These are phyloP conservation scores for Lindgomyces ingoldianus DNA, from an alignment of 495 filamentous ascomycete species.

Conservation along the genomic window DNA sequence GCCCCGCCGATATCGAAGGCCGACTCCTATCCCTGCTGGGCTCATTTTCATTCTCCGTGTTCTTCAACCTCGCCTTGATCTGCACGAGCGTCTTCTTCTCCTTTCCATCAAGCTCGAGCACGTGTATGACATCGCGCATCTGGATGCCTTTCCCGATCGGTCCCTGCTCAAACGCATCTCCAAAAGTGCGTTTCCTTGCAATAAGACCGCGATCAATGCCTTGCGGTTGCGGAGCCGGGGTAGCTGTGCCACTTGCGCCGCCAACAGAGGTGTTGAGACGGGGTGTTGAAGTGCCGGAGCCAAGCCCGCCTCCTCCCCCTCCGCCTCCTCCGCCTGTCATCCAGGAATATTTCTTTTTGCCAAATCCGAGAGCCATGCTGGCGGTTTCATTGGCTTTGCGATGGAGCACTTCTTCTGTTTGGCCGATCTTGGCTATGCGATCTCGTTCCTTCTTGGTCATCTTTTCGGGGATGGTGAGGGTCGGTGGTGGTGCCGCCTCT, in stretches of 20 bases:
- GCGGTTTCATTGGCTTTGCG: constrained; percentile 44
- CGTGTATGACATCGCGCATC: constrained; percentile 65
- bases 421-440: constrained; percentile 55
- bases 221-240: constrained; percentile 2
- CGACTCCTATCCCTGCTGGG: background rate
- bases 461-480: constrained; percentile 38
- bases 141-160: constrained; percentile 66
- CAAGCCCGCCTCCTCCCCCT: constrained; percentile 10
- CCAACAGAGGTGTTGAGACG: constrained; percentile 37
- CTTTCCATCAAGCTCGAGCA: constrained; percentile 62
- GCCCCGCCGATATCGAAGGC: background rate
- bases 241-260: constrained; percentile 18
- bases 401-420: constrained; percentile 42
- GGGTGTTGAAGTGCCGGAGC: constrained; percentile 38
- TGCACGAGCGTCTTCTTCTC: constrained; percentile 49
- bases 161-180: constrained; percentile 63
- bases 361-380: constrained; percentile 41
- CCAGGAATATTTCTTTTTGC: constrained; percentile 43
- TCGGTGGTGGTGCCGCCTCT: constrained; percentile 38
- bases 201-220: constrained; percentile 37
- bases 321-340: constrained; percentile 39
- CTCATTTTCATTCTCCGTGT: constrained; percentile 8
- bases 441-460: constrained; percentile 58
- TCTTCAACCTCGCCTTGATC: constrained; percentile 8
- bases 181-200: constrained; percentile 47